phyloP scores from a whole-genome alignment of 164 flowering plant species.

The Annona squamosa region DNA sequence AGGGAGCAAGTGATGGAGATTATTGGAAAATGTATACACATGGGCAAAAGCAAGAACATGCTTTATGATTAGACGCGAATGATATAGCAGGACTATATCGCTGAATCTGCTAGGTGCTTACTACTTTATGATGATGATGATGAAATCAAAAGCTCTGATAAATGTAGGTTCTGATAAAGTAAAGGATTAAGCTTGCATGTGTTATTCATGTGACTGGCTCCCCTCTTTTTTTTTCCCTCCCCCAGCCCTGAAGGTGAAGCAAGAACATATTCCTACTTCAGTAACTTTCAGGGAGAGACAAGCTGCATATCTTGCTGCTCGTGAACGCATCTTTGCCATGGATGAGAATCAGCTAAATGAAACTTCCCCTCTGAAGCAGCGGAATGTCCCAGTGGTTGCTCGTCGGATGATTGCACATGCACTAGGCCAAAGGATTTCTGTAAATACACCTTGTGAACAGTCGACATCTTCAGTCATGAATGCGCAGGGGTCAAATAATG shows the following conservation, averaged over 20 bases:
- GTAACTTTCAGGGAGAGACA: conserved; percentile 54
- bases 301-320: conserved; percentile 82
- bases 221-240: conserved; percentile 5
- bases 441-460: conserved; percentile 17
- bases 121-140: too few species aligned
- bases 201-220: not conserved
- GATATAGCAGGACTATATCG: too few species aligned
- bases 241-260: conserved; percentile 30
- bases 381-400: conserved; percentile 71
- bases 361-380: conserved; percentile 47
- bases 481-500: conserved; percentile 7
- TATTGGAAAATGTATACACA: too few species aligned
- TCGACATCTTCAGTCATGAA: not conserved
- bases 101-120: too few species aligned
- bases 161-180: not conserved
- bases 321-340: conserved; percentile 65
- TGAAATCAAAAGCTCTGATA: too few species aligned
- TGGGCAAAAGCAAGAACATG: too few species aligned
- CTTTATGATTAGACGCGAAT: too few species aligned
- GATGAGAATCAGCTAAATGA: conserved; percentile 32
- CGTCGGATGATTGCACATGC: conserved; percentile 95
- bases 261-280: conserved; percentile 24
- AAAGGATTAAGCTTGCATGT: not conserved
- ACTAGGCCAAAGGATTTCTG: conserved; percentile 50
- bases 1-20: too few species aligned